Evolutionary conservation across 1,284 basidiomycete species (phyloP).

Genomic region (Pseudozyma sp.): DNA sequence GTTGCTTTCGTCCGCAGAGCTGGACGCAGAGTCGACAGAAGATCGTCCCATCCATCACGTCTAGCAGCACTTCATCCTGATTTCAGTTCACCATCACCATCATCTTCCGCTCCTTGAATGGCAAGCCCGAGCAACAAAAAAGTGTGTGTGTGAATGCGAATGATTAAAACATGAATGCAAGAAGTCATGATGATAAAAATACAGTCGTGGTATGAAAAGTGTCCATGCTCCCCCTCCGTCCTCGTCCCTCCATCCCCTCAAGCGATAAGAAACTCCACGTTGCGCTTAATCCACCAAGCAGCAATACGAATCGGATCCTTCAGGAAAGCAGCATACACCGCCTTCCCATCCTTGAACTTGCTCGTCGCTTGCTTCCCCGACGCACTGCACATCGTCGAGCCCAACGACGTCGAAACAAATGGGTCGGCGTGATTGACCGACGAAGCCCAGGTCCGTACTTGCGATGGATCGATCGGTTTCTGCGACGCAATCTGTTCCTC

Average conservation of each 20-base stretch:
- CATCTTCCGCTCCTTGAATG: no score
- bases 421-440: slow-evolving; percentile 42
- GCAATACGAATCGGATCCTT: slow-evolving; percentile 34
- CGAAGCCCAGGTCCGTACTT: slow-evolving; percentile 44
- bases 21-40: no score
- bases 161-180: not conserved
- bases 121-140: no score
- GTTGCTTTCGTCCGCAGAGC: no score
- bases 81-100: no score
- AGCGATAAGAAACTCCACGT: slow-evolving; percentile 41
- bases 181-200: slow-evolving; percentile 7
- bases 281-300: slow-evolving; percentile 52
- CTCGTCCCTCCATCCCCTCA: slow-evolving; percentile 4
- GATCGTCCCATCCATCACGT: no score
- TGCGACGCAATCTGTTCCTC: slow-evolving; percentile 62
- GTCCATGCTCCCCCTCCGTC: not conserved
- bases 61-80: no score
- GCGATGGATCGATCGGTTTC: slow-evolving; percentile 30
- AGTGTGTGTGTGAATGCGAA: no score
- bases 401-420: slow-evolving; percentile 18
- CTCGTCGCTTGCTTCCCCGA: slow-evolving; percentile 22
- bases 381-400: slow-evolving; percentile 17
- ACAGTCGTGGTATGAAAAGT: not conserved
- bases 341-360: slow-evolving; percentile 20
- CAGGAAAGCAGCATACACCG: slow-evolving; percentile 40